phyloP scores from a whole-genome alignment of 192 early-diverging fungal species.

The Borealophlyctis nickersoniae region DNA sequence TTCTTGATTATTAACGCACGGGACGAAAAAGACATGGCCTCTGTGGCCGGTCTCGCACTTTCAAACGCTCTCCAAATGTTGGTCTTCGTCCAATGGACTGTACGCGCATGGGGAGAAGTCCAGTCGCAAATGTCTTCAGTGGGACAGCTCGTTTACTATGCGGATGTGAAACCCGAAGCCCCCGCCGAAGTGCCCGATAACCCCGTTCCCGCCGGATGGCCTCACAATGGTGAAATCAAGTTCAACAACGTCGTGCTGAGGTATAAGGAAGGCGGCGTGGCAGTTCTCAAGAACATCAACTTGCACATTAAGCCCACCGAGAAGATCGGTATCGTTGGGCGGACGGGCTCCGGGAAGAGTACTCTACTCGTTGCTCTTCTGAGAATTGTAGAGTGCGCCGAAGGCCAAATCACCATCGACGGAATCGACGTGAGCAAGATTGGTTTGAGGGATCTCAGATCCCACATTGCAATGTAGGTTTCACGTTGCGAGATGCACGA shows the following conservation, averaged over 20 bases:
- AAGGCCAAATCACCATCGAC: constrained; percentile 61
- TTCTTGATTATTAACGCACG: constrained; percentile 49
- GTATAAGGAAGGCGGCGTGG: constrained; percentile 31
- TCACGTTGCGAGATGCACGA: too few species aligned
- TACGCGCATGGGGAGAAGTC: constrained; percentile 59
- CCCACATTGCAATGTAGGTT: constrained; percentile 69
- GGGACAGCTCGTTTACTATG: constrained; percentile 50
- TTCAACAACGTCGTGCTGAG: constrained; percentile 31
- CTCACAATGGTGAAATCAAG: constrained; percentile 31
- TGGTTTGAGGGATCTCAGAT: constrained; percentile 58
- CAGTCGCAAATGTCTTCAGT: constrained; percentile 59
- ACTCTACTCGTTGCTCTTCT: constrained; percentile 52
- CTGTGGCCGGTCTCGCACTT: constrained; percentile 59
- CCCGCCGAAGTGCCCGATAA: constrained; percentile 30
- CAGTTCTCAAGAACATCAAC: constrained; percentile 35
- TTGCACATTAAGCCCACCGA: constrained; percentile 38
- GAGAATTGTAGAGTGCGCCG: constrained; percentile 45
- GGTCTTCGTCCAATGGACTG: constrained; percentile 63
- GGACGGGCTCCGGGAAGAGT: constrained; percentile 53
- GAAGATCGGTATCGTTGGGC: constrained; percentile 47
- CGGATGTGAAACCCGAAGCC: constrained; percentile 39
- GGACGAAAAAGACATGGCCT: constrained; percentile 25
- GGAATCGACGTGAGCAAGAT: constrained; percentile 43
- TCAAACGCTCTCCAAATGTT: constrained; percentile 64
- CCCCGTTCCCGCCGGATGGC: constrained; percentile 34